phyloP scores from a whole-genome alignment of 345 rosid genomes.

The Eucalyptus curtisii region DNA sequence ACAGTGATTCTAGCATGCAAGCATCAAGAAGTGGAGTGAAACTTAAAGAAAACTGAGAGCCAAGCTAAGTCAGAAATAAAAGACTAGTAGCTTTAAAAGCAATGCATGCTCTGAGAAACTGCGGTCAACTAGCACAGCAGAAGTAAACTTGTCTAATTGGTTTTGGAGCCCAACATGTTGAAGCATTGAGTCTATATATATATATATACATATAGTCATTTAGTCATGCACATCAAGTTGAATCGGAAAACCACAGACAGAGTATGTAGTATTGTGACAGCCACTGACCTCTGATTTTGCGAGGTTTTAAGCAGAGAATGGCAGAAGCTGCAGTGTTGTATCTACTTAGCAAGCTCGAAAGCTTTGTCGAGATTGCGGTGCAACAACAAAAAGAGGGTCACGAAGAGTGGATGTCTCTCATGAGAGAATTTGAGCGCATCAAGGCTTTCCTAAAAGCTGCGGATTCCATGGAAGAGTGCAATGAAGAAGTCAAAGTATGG shows the following conservation, averaged over 20 bases:
- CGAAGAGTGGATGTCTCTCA: not conserved
- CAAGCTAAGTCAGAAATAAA: not conserved
- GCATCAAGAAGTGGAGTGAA: not conserved
- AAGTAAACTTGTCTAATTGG: not conserved
- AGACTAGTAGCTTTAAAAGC: not conserved
- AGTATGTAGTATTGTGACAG: not conserved
- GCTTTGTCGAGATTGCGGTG: not conserved
- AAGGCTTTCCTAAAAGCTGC: constrained; percentile 12
- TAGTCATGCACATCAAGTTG: not conserved
- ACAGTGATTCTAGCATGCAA: not conserved
- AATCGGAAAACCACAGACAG: not conserved
- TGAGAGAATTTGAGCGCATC: constrained; percentile 13
- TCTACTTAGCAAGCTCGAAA: not conserved
- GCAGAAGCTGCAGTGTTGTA: not conserved
- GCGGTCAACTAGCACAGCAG: not conserved
- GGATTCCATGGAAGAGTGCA: constrained; percentile 6
- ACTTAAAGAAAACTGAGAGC: not conserved
- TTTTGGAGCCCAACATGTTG: not conserved
- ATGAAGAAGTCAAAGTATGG: constrained; percentile 11
- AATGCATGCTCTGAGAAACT: not conserved
- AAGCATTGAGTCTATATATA: not conserved
- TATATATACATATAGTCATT: not conserved
- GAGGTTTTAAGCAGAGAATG: not conserved
- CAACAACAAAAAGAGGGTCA: not conserved
- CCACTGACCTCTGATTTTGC: not conserved